Conservation (phyloP, 2,329 filamentous ascomycete species). For the Alternaria brassicicola region DNA sequence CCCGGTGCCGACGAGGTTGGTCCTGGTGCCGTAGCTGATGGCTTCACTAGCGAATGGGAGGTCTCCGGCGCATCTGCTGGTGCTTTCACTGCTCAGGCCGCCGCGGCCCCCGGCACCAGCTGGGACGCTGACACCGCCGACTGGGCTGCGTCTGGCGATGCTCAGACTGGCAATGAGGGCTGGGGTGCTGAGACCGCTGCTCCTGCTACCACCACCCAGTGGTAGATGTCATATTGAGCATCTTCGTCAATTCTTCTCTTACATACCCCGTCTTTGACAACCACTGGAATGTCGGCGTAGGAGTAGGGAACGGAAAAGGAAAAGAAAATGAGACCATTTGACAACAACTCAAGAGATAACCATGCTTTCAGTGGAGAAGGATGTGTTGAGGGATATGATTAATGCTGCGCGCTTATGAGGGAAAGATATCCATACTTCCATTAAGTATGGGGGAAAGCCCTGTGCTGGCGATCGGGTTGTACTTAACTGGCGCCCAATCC, state of each 20-base stretch:
- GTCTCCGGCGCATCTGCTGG: slow-evolving; percentile 69
- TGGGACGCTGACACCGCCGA: slow-evolving; percentile 69
- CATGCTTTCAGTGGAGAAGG: slow-evolving; percentile 15
- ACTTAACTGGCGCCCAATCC: slow-evolving; percentile 81
- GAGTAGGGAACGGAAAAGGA: slow-evolving; percentile 37
- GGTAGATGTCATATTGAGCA: slow-evolving; percentile 49
- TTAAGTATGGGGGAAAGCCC: slow-evolving; percentile 87
- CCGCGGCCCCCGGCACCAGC: slow-evolving; percentile 67
- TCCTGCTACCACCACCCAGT: slow-evolving; percentile 46
- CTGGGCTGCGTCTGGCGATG: slow-evolving; percentile 67
- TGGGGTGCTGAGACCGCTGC: slow-evolving; percentile 55
- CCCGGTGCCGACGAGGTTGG: slow-evolving; percentile 85
- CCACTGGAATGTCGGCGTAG: slow-evolving; percentile 36
- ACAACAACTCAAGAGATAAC: slow-evolving; percentile 14
- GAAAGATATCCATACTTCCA: slow-evolving; percentile 86
- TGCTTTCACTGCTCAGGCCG: slow-evolving; percentile 63
- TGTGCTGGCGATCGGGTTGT: slow-evolving; percentile 81
- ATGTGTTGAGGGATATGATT: slow-evolving; percentile 39
- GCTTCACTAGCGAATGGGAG: slow-evolving; percentile 88
- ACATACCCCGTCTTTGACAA: slow-evolving; percentile 46
- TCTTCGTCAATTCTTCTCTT: slow-evolving; percentile 23
- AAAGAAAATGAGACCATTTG: slow-evolving; percentile 35
- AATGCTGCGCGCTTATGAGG: slow-evolving; percentile 85
- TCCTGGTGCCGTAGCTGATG: slow-evolving; percentile 75
- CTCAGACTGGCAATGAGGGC: slow-evolving; percentile 57